phyloP scores from a whole-genome alignment of 345 rosid genomes.

The Linum lewisii region DNA sequence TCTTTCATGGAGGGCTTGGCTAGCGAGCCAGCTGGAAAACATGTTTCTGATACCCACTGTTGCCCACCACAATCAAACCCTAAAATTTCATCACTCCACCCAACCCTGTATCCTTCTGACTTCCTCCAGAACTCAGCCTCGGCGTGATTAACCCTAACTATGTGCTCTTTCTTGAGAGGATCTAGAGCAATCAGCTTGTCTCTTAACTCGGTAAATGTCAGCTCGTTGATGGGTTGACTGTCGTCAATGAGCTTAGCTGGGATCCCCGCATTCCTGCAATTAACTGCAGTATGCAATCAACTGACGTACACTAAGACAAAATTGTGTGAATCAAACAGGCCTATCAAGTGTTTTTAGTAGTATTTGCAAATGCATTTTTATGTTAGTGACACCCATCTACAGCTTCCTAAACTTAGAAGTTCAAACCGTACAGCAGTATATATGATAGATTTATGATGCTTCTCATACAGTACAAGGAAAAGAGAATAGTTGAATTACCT shows the following conservation, averaged over 20 bases:
- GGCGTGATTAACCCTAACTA: conserved; percentile 64
- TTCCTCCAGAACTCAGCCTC: conserved; percentile 97
- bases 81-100: conserved; percentile 95
- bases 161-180: conserved; percentile 83
- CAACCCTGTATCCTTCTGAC: conserved; percentile 91
- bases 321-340: neutral
- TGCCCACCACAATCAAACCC: conserved; percentile 99
- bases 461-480: neutral
- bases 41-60: conserved; percentile 96
- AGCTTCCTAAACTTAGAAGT: too few species aligned
- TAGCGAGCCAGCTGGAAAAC: conserved; percentile 90
- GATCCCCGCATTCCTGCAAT: conserved; percentile 38
- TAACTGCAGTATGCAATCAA: conserved; percentile 20
- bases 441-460: neutral
- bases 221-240: conserved; percentile 48
- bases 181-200: conserved; percentile 84
- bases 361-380: neutral
- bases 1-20: conserved; percentile 84
- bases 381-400: too few species aligned
- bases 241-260: conserved; percentile 33
- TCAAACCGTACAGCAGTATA: neutral
- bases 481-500: conserved; percentile 35
- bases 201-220: conserved; percentile 81
- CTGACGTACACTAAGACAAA: neutral
- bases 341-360: neutral